A percentile compares a stretch with the other conserved stretches of the same genome.
Conservation (phyloP, 306 rosid genomes). For the Gillenia trifoliata region DNA sequence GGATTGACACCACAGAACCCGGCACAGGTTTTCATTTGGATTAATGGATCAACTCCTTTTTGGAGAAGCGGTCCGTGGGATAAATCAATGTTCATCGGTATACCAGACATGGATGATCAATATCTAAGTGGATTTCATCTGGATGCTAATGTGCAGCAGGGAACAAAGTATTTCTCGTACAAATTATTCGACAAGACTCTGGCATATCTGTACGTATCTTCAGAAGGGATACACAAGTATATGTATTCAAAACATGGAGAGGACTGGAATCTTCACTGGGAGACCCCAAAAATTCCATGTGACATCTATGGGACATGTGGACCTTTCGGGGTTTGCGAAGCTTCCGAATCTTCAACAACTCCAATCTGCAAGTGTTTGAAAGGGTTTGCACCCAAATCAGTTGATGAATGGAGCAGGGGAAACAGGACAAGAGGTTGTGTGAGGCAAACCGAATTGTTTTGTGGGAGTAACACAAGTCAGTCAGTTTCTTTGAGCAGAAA, state of each 20-base stretch:
- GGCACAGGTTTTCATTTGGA: constrained; percentile 37
- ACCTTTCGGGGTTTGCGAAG: not conserved
- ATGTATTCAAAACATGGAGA: not conserved
- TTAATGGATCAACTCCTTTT: constrained; percentile 26
- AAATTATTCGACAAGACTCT: not conserved
- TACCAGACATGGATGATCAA: constrained; percentile 28
- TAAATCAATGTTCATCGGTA: constrained; percentile 33
- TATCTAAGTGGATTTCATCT: constrained; percentile 28
- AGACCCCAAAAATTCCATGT: not conserved
- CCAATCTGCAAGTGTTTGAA: constrained; percentile 2
- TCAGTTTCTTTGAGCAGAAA: not conserved
- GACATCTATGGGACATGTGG: not conserved
- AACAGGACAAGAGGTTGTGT: constrained; percentile 21
- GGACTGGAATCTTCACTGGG: not conserved
- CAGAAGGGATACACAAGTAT: constrained; percentile 14
- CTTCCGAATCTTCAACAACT: not conserved
- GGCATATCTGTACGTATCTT: constrained; percentile 8
- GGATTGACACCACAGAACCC: constrained; percentile 23
- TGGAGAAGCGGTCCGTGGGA: constrained; percentile 61
- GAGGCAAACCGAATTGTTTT: constrained; percentile 6
- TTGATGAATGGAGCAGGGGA: not conserved
- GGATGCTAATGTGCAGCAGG: constrained; percentile 14
- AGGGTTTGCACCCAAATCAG: not conserved
- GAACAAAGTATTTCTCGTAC: constrained; percentile 28
- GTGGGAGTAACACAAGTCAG: not conserved